Evolutionary conservation across 306 rosid genomes (phyloP), one percentile per base, ranked within the genome.

Genomic region (Inga leiocalycina): DNA sequence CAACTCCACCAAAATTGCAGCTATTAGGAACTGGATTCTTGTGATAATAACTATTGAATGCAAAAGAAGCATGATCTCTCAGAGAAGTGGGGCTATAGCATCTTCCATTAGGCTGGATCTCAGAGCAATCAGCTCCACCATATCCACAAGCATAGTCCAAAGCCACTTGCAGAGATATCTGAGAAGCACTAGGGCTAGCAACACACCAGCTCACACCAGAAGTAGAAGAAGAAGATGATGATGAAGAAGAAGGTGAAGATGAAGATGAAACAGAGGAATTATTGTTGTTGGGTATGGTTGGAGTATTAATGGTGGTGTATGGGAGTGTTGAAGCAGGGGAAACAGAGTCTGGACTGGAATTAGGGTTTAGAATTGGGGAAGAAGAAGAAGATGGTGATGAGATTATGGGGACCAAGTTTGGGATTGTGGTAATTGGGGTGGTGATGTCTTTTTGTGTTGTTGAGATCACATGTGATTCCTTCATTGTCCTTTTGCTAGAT

Each of bases 81-180:
- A 91, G 1, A 46, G 82, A 80, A 54, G 27, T 85, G 0, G 97
- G 97, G 22, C 79, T 84, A 83, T 86, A 93, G 86, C 97, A 93
- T 76, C 85, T 90, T 73, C 93, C 90, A 79, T 91, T 88, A 35
- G 83, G 66, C 84, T 93, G 94, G 78, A 93, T 91, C 72, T 86
- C 89, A 22, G 91, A 82, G 78, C 97, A 93, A 81, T 93, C 96
- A 62, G 87, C 82, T 24, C 86, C 93, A 67, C 92, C 95, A 82
- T 79, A 80, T 27, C 95, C 97, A 83, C 97, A 93, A 67, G 96
- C 96, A 90, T 90, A 93, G 85, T 93, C 97, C 86, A 93, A 76
- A 75, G 96, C 97, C 43, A 90, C 90, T 83, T 93, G 96, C 20
- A 93, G 77, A 1, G 93, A 83, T 22, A 64, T 82, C 57, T 76